Evolutionary conservation across 345 rosid species (phyloP).

Genomic region (Salix koriyanagi): DNA sequence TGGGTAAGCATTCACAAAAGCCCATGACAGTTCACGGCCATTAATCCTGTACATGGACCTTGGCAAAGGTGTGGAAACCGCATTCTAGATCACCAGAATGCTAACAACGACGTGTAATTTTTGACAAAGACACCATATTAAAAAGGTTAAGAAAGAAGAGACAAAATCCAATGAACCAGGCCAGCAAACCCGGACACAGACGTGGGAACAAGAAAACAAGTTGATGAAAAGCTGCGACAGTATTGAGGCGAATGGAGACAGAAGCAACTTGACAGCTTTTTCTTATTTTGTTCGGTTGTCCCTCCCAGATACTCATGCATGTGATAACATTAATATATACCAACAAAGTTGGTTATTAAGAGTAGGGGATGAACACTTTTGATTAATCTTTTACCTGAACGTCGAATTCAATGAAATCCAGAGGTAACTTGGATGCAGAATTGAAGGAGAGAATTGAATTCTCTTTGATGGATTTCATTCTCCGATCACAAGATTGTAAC

Average conservation of each 20-base stretch:
- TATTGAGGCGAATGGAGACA: conserved; percentile 26
- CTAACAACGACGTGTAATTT: too few species aligned
- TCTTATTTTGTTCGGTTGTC: not conserved
- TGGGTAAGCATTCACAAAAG: too few species aligned
- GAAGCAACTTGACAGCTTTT: not conserved
- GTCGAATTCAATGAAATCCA: conserved; percentile 30
- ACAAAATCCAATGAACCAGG: too few species aligned
- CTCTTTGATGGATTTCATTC: conserved; percentile 29
- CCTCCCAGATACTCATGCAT: not conserved
- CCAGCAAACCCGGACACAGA: not conserved
- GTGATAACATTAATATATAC: not conserved
- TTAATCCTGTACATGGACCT: too few species aligned
- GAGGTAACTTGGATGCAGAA: conserved; percentile 10
- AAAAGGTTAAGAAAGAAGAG: too few species aligned
- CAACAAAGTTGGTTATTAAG: too few species aligned
- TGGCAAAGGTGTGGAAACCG: too few species aligned
- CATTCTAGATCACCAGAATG: too few species aligned
- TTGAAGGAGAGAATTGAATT: conserved; percentile 26
- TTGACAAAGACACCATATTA: too few species aligned
- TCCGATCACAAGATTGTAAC: conserved; percentile 18
- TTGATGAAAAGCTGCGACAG: not conserved
- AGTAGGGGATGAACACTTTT: not conserved
- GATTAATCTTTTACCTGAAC: conserved; percentile 18
- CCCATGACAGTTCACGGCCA: too few species aligned
- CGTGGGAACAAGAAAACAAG: not conserved